These are phyloP conservation scores for Salix caprea DNA, from an alignment of 345 rosid genomes.

Conservation along the genomic window DNA sequence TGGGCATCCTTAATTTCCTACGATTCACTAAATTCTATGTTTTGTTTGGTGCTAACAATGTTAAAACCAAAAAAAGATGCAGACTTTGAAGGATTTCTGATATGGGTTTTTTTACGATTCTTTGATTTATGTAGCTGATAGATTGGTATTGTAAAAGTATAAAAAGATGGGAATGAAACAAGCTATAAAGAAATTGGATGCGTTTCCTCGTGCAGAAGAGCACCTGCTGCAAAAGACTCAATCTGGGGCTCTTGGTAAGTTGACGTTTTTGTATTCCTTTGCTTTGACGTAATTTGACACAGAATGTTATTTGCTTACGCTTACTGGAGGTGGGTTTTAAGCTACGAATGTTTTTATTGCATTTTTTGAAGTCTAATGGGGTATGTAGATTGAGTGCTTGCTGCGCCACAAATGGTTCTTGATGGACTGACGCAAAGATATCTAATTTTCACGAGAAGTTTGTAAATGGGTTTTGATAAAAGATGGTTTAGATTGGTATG, in stretches of 20 bases:
- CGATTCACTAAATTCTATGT: not conserved
- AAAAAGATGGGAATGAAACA: constrained; percentile 71
- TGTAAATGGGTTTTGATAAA: not conserved
- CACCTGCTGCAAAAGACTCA: constrained; percentile 88
- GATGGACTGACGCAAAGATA: not conserved
- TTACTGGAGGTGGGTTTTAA: not conserved
- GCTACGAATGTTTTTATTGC: not conserved
- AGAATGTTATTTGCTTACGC: not conserved
- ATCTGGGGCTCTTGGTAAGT: constrained; percentile 84
- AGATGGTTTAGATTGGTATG: not conserved
- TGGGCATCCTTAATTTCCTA: not conserved
- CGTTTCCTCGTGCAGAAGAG: constrained; percentile 96
- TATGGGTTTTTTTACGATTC: not conserved
- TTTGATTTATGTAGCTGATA: not conserved
- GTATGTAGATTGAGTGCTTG: not conserved
- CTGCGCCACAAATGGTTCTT: not conserved
- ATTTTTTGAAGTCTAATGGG: not conserved
- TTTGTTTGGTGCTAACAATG: no score
- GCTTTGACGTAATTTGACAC: not conserved
- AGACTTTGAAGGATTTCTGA: not conserved
- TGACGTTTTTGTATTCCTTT: not conserved
- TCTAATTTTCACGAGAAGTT: not conserved
- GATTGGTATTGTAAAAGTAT: not conserved
- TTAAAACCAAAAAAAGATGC: no score
- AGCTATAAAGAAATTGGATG: constrained; percentile 77